A percentile compares a stretch with the other conserved stretches of the same genome.
phyloP scores from a whole-genome alignment of 331 rosid genomes.

The Prunus yedoensis region DNA sequence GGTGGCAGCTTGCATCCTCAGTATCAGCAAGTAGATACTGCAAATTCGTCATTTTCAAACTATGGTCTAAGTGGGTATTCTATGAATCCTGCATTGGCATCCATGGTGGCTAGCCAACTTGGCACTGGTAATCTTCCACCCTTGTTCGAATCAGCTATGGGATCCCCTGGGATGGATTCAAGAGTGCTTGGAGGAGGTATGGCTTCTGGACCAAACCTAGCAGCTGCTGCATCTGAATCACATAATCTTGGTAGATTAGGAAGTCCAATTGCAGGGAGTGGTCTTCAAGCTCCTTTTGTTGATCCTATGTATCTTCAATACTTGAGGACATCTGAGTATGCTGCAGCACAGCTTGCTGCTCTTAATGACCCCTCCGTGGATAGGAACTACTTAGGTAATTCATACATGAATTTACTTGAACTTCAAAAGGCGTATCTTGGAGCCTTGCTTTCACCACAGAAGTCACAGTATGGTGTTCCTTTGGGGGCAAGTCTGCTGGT shows the following conservation, averaged over 20 bases:
- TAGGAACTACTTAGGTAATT: conserved; percentile 69
- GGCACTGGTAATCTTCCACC: conserved; percentile 76
- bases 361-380: conserved; percentile 72
- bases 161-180: conserved; percentile 68
- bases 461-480: conserved; percentile 70
- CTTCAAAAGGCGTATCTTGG: conserved; percentile 90
- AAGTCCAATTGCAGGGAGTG: conserved; percentile 61
- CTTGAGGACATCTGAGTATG: conserved; percentile 83
- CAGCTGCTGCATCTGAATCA: conserved; percentile 61
- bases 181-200: conserved; percentile 75
- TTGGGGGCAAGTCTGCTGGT: conserved; percentile 63
- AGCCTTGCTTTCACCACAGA: conserved; percentile 76
- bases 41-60: conserved; percentile 62
- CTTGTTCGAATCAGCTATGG: conserved; percentile 72
- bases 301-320: conserved; percentile 91
- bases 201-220: conserved; percentile 51
- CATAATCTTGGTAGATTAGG: conserved; percentile 69
- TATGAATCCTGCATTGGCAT: conserved; percentile 66
- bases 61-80: conserved; percentile 68
- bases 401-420: conserved; percentile 78
- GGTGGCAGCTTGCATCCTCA: conserved; percentile 62
- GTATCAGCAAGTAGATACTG: conserved; percentile 67
- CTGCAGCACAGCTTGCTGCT: conserved; percentile 76
- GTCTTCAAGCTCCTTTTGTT: conserved; percentile 76
- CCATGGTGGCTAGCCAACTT: conserved; percentile 85